These are phyloP conservation scores for Microdochium paspali DNA, from an alignment of 2,329 filamentous ascomycete species.

Conservation along the genomic window DNA sequence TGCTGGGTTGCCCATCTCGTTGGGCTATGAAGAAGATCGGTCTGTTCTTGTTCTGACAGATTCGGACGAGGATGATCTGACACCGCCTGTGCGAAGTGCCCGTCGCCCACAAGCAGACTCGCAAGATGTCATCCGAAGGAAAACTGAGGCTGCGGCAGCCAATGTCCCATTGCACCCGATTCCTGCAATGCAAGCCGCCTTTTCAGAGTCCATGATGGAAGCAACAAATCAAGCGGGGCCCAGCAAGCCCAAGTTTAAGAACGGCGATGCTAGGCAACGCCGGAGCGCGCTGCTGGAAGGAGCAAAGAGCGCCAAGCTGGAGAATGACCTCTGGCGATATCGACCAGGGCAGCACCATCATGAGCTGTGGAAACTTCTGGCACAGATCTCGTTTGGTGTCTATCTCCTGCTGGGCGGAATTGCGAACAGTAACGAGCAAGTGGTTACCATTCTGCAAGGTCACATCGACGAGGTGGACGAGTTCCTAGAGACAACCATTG, in stretches of 20 bases:
- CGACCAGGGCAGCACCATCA: conserved; percentile 70
- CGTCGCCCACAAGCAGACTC: not conserved
- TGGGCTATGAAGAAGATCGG: conserved; percentile 18
- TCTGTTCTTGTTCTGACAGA: conserved; percentile 19
- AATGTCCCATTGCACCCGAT: conserved; percentile 55
- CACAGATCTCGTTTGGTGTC: conserved; percentile 89
- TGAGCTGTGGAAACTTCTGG: conserved; percentile 79
- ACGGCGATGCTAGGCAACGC: conserved; percentile 49
- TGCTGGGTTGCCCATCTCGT: conserved; percentile 12
- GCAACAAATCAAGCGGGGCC: conserved; percentile 41
- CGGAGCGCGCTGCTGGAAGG: conserved; percentile 60
- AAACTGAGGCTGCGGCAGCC: conserved; percentile 18
- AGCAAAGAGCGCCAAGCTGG: conserved; percentile 58
- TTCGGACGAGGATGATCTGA: conserved; percentile 18
- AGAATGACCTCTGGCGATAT: conserved; percentile 68
- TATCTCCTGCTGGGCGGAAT: conserved; percentile 77
- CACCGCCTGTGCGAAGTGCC: conserved; percentile 1
- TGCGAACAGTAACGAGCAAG: conserved; percentile 81
- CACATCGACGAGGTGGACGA: conserved; percentile 93
- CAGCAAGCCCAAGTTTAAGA: conserved; percentile 41
- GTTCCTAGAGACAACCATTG: conserved; percentile 76
- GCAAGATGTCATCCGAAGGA: conserved; percentile 14
- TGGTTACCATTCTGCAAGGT: conserved; percentile 78
- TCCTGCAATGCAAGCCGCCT: conserved; percentile 67
- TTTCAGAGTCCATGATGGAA: conserved; percentile 73